These are phyloP conservation scores for Talaromyces marneffei DNA, from an alignment of 2,329 filamentous ascomycete species.

Conservation along the genomic window DNA sequence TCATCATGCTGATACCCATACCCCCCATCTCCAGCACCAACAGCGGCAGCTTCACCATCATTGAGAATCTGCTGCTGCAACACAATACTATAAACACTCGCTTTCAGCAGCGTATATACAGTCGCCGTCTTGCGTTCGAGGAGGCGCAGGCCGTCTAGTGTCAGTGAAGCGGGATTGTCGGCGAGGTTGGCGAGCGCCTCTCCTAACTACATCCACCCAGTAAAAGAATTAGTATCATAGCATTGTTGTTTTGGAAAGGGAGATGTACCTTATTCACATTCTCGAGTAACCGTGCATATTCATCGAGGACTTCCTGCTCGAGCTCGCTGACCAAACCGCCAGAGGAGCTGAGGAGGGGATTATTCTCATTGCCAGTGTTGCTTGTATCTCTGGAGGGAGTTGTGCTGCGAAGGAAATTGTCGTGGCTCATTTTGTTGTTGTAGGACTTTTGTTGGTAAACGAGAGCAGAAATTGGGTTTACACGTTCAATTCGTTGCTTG, in stretches of 20 bases:
- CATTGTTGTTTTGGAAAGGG: not conserved
- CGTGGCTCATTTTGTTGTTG: not conserved
- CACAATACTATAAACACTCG: slow-evolving; percentile 97
- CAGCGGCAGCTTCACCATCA: slow-evolving; percentile 35
- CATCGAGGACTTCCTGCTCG: slow-evolving; percentile 90
- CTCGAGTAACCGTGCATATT: slow-evolving; percentile 78
- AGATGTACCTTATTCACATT: slow-evolving; percentile 77
- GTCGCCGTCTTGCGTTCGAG: slow-evolving; percentile 91
- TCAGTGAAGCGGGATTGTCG: slow-evolving; percentile 66
- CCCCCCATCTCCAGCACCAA: slow-evolving; percentile 19
- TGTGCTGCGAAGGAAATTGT: not conserved
- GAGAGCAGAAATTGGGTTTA: not conserved
- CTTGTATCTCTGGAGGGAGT: slow-evolving; percentile 5
- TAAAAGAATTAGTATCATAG: not conserved
- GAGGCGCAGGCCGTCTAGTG: slow-evolving; percentile 70
- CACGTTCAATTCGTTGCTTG: not conserved
- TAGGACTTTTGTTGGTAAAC: not conserved
- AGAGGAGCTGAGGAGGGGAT: slow-evolving; percentile 35
- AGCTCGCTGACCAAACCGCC: slow-evolving; percentile 58
- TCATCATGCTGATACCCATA: slow-evolving; percentile 17
- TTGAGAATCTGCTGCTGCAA: slow-evolving; percentile 92
- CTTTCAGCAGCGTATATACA: slow-evolving; percentile 93
- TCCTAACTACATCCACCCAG: slow-evolving; percentile 25
- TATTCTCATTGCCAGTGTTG: slow-evolving; percentile 18
- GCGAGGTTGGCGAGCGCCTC: slow-evolving; percentile 49